phyloP scores from a whole-genome alignment of 2,329 filamentous ascomycete genomes.

The Parastagonospora nodorum region DNA sequence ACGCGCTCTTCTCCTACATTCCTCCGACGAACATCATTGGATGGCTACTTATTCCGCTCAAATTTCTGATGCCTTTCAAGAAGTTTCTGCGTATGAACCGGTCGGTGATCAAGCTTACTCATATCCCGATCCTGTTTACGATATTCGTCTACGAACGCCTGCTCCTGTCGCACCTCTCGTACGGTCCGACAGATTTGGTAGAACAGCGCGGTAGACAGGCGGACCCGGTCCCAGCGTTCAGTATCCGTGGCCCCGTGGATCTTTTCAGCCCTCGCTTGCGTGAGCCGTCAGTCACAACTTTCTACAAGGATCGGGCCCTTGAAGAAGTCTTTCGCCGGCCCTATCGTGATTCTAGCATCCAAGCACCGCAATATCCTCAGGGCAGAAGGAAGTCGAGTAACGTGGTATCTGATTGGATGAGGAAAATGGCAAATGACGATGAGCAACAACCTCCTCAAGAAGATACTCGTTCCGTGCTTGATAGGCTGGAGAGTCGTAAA shows the following conservation, averaged over 20 bases:
- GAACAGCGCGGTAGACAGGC: conserved; percentile 67
- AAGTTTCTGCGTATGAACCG: conserved; percentile 86
- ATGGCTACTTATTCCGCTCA: conserved; percentile 83
- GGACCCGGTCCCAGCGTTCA: conserved; percentile 56
- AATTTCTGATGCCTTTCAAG: conserved; percentile 78
- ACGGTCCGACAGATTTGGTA: conserved; percentile 85
- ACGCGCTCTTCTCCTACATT: conserved; percentile 91
- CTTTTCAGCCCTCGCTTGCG: conserved; percentile 79
- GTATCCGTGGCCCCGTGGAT: conserved; percentile 49
- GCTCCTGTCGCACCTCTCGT: conserved; percentile 74
- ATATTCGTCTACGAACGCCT: conserved; percentile 88
- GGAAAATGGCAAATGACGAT: conserved; percentile 63
- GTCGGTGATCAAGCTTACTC: conserved; percentile 87
- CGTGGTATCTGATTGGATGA: conserved; percentile 91
- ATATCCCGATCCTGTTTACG: conserved; percentile 82
- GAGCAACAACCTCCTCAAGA: conserved; percentile 68
- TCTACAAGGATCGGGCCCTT: conserved; percentile 84
- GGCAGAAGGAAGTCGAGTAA: conserved; percentile 77
- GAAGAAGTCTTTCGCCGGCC: conserved; percentile 85
- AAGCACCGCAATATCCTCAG: conserved; percentile 38
- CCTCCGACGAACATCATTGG: conserved; percentile 90
- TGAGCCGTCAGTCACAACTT: conserved; percentile 86
- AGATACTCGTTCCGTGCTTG: conserved; percentile 63
- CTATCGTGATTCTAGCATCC: conserved; percentile 62
- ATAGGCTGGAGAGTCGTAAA: conserved; percentile 60